Conservation (phyloP, 129 eudicot species). For the Flaveria ramosissima region DNA sequence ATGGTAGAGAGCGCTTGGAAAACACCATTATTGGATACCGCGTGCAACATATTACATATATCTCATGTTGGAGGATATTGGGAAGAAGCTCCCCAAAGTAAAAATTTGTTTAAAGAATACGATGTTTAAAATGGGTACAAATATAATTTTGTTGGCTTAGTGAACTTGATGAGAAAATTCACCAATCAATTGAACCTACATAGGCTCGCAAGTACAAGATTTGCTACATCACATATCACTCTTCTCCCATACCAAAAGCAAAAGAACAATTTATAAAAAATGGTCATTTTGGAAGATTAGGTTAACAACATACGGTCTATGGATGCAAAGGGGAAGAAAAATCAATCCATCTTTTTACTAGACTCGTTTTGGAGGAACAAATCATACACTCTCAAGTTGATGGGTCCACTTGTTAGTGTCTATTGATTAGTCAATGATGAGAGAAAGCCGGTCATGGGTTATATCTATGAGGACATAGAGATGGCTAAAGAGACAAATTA, state of each 20-base stretch:
- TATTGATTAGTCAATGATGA: conserved; percentile 14
- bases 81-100: neutral
- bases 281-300: conserved; percentile 11
- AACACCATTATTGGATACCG: conserved; percentile 22
- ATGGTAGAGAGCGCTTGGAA: conserved; percentile 2
- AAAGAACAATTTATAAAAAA: neutral
- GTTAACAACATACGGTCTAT: neutral
- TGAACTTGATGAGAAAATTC: too few relatives aligned
- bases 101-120: neutral
- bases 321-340: neutral
- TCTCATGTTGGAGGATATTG: conserved; percentile 27
- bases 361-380: conserved; percentile 18
- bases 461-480: conserved; percentile 1
- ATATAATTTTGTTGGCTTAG: too few relatives aligned
- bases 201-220: neutral
- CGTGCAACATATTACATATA: conserved; percentile 25
- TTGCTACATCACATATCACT: conserved; percentile 1
- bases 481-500: neutral
- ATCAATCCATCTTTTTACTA: neutral
- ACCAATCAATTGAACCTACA: neutral
- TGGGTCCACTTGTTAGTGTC: neutral
- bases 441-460: neutral
- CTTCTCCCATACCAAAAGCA: neutral
- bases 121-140: neutral
- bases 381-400: conserved; percentile 9